These are phyloP conservation scores for Penicillium coffeae DNA, from an alignment of 495 filamentous ascomycete genomes.

Conservation along the genomic window DNA sequence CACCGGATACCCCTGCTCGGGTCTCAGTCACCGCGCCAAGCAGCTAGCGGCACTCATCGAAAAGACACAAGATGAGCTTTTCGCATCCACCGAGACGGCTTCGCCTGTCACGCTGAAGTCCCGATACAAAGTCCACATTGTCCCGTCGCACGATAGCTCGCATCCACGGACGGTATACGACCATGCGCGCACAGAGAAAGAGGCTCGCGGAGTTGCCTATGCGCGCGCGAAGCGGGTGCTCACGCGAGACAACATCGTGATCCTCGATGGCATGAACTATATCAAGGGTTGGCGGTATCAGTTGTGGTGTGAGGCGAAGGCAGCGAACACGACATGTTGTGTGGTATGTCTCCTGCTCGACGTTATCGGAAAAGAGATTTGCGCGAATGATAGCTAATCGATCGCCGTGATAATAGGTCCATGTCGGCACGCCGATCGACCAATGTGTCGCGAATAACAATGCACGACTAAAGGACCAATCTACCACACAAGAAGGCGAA, in stretches of 20 bases:
- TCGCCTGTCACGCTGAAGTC: slow-evolving; percentile 40
- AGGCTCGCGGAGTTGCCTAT: slow-evolving; percentile 81
- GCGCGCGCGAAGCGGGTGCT: slow-evolving; percentile 82
- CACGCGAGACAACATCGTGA: slow-evolving; percentile 74
- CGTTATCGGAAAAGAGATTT: background rate
- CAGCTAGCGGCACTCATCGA: slow-evolving; percentile 62
- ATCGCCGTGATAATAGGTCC: slow-evolving; percentile 46
- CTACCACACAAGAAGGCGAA: slow-evolving; percentile 1
- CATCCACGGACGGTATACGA: slow-evolving; percentile 47
- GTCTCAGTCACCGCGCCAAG: slow-evolving; percentile 80
- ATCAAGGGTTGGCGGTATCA: slow-evolving; percentile 98
- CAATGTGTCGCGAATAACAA: slow-evolving; percentile 54
- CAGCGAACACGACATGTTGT: slow-evolving; percentile 73
- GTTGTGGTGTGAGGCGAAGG: slow-evolving; percentile 91
- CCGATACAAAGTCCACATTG: slow-evolving; percentile 51
- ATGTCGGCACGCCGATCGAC: slow-evolving; percentile 74
- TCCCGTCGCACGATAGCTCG: slow-evolving; percentile 52
- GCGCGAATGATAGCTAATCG: slow-evolving; percentile 9
- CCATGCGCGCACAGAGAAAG: slow-evolving; percentile 74
- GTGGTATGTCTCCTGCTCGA: slow-evolving; percentile 61
- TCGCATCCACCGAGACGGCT: slow-evolving; percentile 44
- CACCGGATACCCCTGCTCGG: slow-evolving; percentile 88
- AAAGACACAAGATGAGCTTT: slow-evolving; percentile 46
- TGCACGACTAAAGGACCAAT: slow-evolving; percentile 25
- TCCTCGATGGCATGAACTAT: slow-evolving; percentile 89